These are phyloP conservation scores for Suhomyces chickasaworum DNA, from an alignment of 1,139 yeast species.

Conservation along the genomic window DNA sequence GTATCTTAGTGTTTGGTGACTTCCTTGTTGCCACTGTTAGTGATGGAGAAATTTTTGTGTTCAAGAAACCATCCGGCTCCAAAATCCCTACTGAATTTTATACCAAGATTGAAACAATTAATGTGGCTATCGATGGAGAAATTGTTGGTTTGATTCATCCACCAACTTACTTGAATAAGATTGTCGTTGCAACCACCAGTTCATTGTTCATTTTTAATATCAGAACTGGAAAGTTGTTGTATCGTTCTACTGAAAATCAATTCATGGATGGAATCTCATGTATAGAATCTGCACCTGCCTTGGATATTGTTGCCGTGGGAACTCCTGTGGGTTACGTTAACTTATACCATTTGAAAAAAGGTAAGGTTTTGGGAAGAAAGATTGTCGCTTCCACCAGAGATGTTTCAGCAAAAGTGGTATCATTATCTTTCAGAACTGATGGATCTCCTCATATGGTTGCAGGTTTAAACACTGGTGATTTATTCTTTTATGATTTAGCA, in stretches of 20 bases:
- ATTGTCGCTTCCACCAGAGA: constrained; percentile 61
- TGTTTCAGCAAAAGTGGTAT: constrained; percentile 51
- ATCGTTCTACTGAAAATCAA: constrained; percentile 52
- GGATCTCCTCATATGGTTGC: constrained; percentile 83
- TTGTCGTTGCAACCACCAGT: constrained; percentile 74
- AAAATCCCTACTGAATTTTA: constrained; percentile 66
- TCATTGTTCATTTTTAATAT: constrained; percentile 67
- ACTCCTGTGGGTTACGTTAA: constrained; percentile 66
- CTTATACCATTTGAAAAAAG: constrained; percentile 71
- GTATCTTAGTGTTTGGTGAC: constrained; percentile 74
- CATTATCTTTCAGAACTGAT: constrained; percentile 90
- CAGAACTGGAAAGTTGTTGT: constrained; percentile 74
- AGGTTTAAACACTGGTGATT: constrained; percentile 78
- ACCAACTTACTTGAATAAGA: constrained; percentile 89
- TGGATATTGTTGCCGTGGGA: constrained; percentile 83
- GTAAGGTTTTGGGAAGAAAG: constrained; percentile 50
- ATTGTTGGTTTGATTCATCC: constrained; percentile 77
- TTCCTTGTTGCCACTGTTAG: constrained; percentile 63
- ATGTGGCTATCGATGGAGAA: constrained; percentile 61
- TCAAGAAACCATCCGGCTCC: constrained; percentile 53
- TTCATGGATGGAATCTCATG: constrained; percentile 58
- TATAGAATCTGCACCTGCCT: constrained; percentile 80
- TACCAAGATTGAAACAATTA: constrained; percentile 57
- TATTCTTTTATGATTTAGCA: constrained; percentile 81
- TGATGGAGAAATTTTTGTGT: constrained; percentile 59